phyloP scores from a whole-genome alignment of 2,329 filamentous ascomycete species.

The Hypoxylon sp. region DNA sequence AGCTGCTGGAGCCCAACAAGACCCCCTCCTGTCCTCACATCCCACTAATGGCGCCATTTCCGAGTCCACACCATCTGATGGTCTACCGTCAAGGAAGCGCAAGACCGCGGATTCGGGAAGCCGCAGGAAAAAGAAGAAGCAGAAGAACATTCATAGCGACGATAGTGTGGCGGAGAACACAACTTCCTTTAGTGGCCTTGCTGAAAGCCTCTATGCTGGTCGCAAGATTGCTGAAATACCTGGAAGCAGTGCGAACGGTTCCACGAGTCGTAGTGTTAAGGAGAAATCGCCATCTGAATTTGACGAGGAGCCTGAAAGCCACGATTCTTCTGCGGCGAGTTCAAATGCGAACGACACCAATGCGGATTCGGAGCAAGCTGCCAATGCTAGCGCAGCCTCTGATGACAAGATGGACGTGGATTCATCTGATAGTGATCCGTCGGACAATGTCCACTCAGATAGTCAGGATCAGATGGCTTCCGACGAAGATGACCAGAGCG shows the following conservation, averaged over 20 bases:
- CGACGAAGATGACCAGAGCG: slow-evolving; percentile 18
- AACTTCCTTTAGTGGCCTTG: slow-evolving; percentile 47
- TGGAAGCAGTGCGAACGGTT: slow-evolving; percentile 8
- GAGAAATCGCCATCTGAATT: not conserved
- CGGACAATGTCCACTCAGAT: slow-evolving; percentile 15
- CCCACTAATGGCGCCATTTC: not conserved
- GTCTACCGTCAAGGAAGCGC: slow-evolving; percentile 38
- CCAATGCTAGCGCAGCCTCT: not conserved
- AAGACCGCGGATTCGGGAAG: slow-evolving; percentile 32
- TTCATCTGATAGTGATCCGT: not conserved
- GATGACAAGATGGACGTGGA: slow-evolving; percentile 23
- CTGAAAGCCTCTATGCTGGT: slow-evolving; percentile 46
- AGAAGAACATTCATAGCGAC: slow-evolving; percentile 28
- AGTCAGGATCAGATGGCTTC: slow-evolving; percentile 22
- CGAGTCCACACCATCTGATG: slow-evolving; percentile 10
- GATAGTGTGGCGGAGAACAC: not conserved
- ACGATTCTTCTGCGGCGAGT: slow-evolving; percentile 2
- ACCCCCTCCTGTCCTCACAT: not conserved
- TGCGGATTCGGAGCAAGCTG: not conserved
- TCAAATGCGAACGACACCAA: slow-evolving; percentile 3
- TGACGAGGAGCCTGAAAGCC: not conserved
- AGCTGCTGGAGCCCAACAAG: slow-evolving; percentile 4
- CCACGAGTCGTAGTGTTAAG: slow-evolving; percentile 10
- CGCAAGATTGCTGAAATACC: slow-evolving; percentile 34
- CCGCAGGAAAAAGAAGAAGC: slow-evolving; percentile 37